Evolutionary conservation across 129 eudicot species (phyloP).

Genomic region (Calendula officinalis): DNA sequence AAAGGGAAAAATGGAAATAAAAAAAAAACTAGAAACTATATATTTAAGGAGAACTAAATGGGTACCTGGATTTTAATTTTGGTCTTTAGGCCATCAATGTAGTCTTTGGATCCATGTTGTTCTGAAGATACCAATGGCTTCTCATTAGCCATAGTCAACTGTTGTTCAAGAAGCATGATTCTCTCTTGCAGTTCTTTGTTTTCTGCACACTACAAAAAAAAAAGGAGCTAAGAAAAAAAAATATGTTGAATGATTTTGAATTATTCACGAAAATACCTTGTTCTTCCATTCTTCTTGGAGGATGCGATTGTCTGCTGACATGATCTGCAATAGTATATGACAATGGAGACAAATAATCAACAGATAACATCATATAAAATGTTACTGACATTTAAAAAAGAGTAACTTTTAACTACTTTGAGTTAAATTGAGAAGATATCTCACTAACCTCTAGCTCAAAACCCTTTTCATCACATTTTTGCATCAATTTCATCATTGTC

Average conservation of each 20-base stretch:
- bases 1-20: background rate
- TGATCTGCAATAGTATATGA: conserved; percentile 45
- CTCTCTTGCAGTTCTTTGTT: conserved; percentile 70
- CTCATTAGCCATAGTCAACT: conserved; percentile 50
- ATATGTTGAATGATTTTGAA: background rate
- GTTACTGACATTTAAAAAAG: conserved; percentile 9
- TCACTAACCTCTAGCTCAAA: conserved; percentile 90
- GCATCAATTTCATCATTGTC: conserved; percentile 84
- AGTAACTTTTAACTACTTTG: background rate
- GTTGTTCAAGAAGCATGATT: conserved; percentile 61
- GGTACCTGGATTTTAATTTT: conserved; percentile 76
- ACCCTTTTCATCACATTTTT: conserved; percentile 77
- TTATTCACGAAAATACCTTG: conserved; percentile 50
- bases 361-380: conserved; percentile 10
- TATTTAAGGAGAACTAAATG: no score
- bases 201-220: conserved; percentile 60
- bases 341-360: conserved; percentile 2
- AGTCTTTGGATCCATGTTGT: conserved; percentile 44
- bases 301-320: conserved; percentile 86
- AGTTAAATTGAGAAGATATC: background rate
- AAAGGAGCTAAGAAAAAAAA: conserved; percentile 4
- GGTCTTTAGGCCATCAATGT: conserved; percentile 57
- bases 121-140: conserved; percentile 34
- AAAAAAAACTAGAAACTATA: background rate
- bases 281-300: conserved; percentile 94